phyloP scores from a whole-genome alignment of 306 rosid genomes.

The Cucurbita moschata region DNA sequence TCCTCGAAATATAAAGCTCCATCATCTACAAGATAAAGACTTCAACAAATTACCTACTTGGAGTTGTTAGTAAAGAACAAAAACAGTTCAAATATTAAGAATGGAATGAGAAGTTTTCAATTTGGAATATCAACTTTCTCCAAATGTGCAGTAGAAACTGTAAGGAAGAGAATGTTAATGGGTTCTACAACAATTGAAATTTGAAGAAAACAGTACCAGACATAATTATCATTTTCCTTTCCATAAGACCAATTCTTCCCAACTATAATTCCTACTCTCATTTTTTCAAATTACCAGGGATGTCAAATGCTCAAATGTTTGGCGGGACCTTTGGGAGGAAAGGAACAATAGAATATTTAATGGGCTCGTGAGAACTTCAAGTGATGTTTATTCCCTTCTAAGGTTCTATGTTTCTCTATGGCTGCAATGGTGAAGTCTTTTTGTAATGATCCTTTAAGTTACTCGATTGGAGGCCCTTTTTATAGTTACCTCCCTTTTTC shows the following conservation, averaged over 20 bases:
- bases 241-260: background rate
- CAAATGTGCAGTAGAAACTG: background rate
- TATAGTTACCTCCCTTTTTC: no score
- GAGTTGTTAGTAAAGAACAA: background rate
- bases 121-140: background rate
- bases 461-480: background rate
- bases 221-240: background rate
- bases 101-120: background rate
- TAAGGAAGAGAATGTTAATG: background rate
- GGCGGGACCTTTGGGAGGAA: background rate
- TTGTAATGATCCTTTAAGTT: background rate
- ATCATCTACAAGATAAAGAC: slow-evolving; percentile 43
- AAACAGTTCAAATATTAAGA: background rate
- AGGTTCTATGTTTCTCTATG: background rate
- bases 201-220: background rate
- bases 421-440: background rate
- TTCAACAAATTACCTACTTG: slow-evolving; percentile 11
- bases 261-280: background rate
- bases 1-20: slow-evolving; percentile 82
- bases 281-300: background rate
- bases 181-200: background rate
- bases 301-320: background rate
- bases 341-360: background rate
- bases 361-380: background rate
- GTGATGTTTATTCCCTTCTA: no score